These are phyloP conservation scores for Polytrichum formosum DNA, from an alignment of 225 moss, liverwort and hornwort species.

Conservation along the genomic window DNA sequence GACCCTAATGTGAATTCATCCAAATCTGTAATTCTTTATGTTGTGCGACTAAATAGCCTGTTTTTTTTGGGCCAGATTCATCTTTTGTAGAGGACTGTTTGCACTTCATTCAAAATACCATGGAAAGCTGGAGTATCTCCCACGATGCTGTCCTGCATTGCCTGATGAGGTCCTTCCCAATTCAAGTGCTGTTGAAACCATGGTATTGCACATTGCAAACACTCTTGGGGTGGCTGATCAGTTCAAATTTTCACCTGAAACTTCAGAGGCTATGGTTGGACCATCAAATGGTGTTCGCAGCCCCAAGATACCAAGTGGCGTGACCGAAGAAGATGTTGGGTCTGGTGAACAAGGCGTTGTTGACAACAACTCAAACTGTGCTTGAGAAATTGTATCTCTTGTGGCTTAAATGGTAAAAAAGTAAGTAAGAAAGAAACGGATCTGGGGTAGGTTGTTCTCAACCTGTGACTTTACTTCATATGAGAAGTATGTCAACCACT, in stretches of 20 bases:
- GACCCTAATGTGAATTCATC: too few relatives aligned
- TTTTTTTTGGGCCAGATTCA: conserved; percentile 54
- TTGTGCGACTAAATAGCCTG: not conserved
- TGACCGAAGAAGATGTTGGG: too few relatives aligned
- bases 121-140: conserved; percentile 58
- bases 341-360: too few relatives aligned
- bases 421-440: too few relatives aligned
- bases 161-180: conserved; percentile 69
- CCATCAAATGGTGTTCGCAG: conserved; percentile 7
- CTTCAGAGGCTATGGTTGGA: conserved; percentile 11
- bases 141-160: conserved; percentile 73
- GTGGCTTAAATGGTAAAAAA: too few relatives aligned
- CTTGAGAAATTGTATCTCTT: too few relatives aligned
- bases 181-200: conserved; percentile 49
- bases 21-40: not conserved
- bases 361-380: too few relatives aligned
- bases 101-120: conserved; percentile 64
- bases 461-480: too few relatives aligned
- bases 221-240: conserved; percentile 73
- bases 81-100: conserved; percentile 80
- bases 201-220: conserved; percentile 63
- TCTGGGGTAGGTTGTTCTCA: too few relatives aligned
- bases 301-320: not conserved
- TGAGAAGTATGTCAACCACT: too few relatives aligned
- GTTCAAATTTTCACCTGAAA: conserved; percentile 40